Evolutionary conservation across 257 asterid genomes (phyloP), one percentile per base, ranked within the genome.

Genomic region (Haberlea rhodopensis): DNA sequence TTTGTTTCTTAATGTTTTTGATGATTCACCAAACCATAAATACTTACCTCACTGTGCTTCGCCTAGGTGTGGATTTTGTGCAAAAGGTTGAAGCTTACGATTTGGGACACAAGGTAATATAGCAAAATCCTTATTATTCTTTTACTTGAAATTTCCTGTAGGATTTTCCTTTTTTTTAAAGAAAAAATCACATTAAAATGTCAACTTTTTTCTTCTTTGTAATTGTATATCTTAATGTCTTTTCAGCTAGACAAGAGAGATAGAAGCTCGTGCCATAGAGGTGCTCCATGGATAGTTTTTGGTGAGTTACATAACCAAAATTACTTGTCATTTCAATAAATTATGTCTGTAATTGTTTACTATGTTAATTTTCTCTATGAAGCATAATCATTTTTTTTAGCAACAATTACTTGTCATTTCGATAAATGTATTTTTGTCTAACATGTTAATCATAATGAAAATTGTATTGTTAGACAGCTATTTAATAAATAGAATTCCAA

Each of bases 231-330:
- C 63, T 52, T n/a, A 51, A 23, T 62, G 18, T 67, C 56, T 67
- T 57, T 52, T 79, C 92, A 85, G 96, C 97, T 75, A 96, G 97
- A 73, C 97, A 85, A 75, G 97, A 90, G 77, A 85, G 90, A 79
- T 90, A 81, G 83, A 15, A 81, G 86, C 79, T 81, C 86, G 22
- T 81, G 77, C 59, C 77, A 81, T 28, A 69, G 86, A 70, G 86
- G 86, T 59, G 86, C 86, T 21, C 86, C 77, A 54, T 83, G 86
- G 53, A 77, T 81, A 57, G 72, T 89, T 78, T 92, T 89, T 46
- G 96, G 96, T 89, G 80, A 72, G 95, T 53, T 29, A 53, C 13
- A 57, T n/a, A 58, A 73, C 34, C 68, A 29, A 56, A 56, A 62
- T 63, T 29, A 28, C 49, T 10, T 53, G 29, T 66, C 27, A 52